Evolutionary conservation across 371 early-diverging fungal species (phyloP).

Genomic region (Fennellomyces sp.): DNA sequence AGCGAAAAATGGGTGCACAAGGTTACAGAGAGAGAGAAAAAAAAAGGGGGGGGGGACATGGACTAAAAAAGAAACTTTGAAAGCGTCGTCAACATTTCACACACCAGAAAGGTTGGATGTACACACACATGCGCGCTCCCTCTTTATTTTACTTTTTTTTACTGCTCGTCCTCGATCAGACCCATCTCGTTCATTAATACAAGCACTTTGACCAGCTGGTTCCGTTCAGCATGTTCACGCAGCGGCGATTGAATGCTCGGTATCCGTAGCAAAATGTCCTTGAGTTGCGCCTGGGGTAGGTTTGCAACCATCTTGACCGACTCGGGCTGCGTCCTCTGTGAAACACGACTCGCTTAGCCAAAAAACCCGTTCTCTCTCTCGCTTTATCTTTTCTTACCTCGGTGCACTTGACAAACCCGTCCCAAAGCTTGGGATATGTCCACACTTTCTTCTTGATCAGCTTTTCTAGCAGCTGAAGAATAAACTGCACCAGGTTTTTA

Average conservation of each 20-base stretch:
- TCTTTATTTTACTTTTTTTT: conserved; percentile 11
- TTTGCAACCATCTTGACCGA: conserved; percentile 59
- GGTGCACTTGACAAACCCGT: conserved; percentile 78
- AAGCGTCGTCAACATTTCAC: too few species aligned
- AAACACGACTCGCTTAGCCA: too few species aligned
- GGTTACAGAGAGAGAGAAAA: conserved; percentile 10
- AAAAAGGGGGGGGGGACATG: conserved; percentile 3
- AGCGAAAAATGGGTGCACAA: neutral
- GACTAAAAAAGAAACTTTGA: conserved; percentile 9
- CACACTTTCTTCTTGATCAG: conserved; percentile 72
- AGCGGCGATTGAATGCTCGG: conserved; percentile 54
- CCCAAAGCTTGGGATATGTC: conserved; percentile 73
- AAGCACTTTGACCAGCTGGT: conserved; percentile 23
- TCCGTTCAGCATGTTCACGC: conserved; percentile 44
- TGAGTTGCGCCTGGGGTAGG: conserved; percentile 61
- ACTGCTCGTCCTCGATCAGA: conserved; percentile 25
- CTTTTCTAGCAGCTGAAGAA: conserved; percentile 58
- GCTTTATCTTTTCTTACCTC: conserved; percentile 20
- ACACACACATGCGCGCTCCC: too few species aligned
- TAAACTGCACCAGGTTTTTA: conserved; percentile 60
- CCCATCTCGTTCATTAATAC: conserved; percentile 34
- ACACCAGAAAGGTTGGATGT: too few species aligned
- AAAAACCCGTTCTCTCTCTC: neutral
- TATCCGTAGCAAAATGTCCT: conserved; percentile 56
- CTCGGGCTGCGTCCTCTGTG: conserved; percentile 53